A percentile compares a stretch with the other conserved stretches of the same genome.
phyloP scores from a whole-genome alignment of 257 asterid genomes.

The Nicotiana benthamiana region DNA sequence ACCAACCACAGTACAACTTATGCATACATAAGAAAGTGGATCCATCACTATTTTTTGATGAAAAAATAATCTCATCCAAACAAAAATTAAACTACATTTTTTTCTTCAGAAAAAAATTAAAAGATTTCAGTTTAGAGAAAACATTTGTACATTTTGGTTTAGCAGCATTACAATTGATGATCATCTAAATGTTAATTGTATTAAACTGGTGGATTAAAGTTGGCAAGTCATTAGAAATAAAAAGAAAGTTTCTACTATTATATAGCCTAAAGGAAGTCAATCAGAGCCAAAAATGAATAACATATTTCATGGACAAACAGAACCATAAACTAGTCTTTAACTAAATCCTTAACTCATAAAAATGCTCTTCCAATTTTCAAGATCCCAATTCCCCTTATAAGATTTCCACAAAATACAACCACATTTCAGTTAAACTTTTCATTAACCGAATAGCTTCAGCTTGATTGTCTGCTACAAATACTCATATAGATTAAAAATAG shows the following conservation, averaged over 20 bases:
- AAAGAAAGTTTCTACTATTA: neutral
- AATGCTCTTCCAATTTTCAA: neutral
- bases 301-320: neutral
- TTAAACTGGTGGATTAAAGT: neutral
- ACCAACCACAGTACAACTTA: constrained; percentile 32
- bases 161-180: neutral
- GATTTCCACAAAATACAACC: neutral
- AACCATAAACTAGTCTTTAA: neutral
- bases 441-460: neutral
- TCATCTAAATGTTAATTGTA: neutral
- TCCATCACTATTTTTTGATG: no score
- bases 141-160: neutral
- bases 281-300: neutral
- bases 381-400: neutral
- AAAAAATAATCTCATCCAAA: no score
- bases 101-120: no score
- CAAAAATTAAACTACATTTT: no score
- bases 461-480: neutral
- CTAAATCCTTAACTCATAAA: neutral
- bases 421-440: neutral
- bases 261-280: neutral
- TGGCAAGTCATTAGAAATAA: neutral
- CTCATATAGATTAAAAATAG: no score
- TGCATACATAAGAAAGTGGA: neutral
- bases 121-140: no score